Evolutionary conservation across 805 yeast genomes (phyloP).

Genomic region (Candida railenensis): DNA sequence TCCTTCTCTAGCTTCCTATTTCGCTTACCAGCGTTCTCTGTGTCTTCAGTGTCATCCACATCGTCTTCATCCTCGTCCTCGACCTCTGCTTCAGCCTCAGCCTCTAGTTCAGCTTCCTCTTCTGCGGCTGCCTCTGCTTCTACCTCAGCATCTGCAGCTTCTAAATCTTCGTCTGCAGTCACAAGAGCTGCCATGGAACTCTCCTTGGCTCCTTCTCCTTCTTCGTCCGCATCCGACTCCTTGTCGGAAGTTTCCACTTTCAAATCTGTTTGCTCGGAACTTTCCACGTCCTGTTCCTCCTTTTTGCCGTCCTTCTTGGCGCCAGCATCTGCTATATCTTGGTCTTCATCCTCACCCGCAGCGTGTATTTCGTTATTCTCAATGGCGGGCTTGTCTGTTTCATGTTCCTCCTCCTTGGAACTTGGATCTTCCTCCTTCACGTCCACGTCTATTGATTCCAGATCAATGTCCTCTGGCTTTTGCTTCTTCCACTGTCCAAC

Average conservation of each 20-base stretch:
- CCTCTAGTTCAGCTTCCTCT: conserved; percentile 11
- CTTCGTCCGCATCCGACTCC: conserved; percentile 6
- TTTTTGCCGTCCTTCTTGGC: conserved; percentile 15
- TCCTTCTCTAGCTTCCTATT: conserved; percentile 16
- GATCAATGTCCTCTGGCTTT: conserved; percentile 5
- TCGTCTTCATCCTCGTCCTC: conserved; percentile 18
- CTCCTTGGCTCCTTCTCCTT: conserved; percentile 14
- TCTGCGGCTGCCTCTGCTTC: conserved; percentile 17
- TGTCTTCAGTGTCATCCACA: conserved; percentile 11
- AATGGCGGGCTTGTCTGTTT: neutral
- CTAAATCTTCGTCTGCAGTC: too few relatives aligned
- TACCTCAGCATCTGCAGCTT: conserved; percentile 8
- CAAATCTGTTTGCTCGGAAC: conserved; percentile 2
- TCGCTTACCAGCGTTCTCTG: conserved; percentile 4
- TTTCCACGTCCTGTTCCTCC: conserved; percentile 18
- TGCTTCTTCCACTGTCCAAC: conserved; percentile 10
- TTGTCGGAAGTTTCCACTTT: neutral
- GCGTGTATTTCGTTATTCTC: neutral
- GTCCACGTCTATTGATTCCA: conserved; percentile 12
- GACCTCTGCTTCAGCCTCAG: conserved; percentile 13
- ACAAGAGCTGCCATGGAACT: too few relatives aligned
- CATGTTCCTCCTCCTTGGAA: neutral
- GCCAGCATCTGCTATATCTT: conserved; percentile 2
- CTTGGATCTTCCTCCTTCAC: conserved; percentile 14
- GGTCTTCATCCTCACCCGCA: conserved; percentile 12